These are phyloP conservation scores for Phaeolepiota aurea DNA, from an alignment of 768 basidiomycete species.

Conservation along the genomic window DNA sequence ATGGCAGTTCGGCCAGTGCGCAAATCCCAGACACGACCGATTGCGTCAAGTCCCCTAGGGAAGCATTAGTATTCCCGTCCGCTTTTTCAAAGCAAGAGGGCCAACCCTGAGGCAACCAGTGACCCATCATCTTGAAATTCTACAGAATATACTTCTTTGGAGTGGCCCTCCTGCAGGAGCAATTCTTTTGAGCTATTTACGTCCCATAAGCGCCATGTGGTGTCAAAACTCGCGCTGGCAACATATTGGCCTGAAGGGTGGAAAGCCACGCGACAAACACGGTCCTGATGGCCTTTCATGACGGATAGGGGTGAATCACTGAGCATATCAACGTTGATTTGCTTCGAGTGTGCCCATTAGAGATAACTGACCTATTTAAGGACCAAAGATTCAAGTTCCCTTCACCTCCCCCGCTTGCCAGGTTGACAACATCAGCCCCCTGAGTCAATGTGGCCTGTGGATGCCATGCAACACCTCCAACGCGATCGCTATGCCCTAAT, in stretches of 20 bases:
- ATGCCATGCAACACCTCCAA: conserved; percentile 98
- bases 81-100: too few relatives aligned
- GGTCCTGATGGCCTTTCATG: conserved; percentile 81
- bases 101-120: conserved; percentile 86
- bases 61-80: too few relatives aligned
- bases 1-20: conserved; percentile 93
- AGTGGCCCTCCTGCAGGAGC: conserved; percentile 91
- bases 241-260: conserved; percentile 94
- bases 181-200: conserved; percentile 74
- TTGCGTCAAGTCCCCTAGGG: conserved; percentile 85
- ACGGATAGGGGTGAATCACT: conserved; percentile 85
- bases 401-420: conserved; percentile 90
- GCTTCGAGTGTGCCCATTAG: not conserved
- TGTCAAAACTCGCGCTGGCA: conserved; percentile 94
- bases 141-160: conserved; percentile 93
- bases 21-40: conserved; percentile 95
- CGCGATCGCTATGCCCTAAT: conserved; percentile 78
- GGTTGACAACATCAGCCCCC: conserved; percentile 57
- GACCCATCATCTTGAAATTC: conserved; percentile 96
- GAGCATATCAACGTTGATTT: conserved; percentile 4
- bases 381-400: conserved; percentile 85
- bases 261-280: conserved; percentile 91
- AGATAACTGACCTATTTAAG: conserved; percentile 53
- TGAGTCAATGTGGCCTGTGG: conserved; percentile 80
- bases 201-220: conserved; percentile 97